Percentiles rank a stretch among this genome's conserved stretches.
phyloP scores from a whole-genome alignment of 371 early-diverging fungal species.

The Actinomortierella wolfii region DNA sequence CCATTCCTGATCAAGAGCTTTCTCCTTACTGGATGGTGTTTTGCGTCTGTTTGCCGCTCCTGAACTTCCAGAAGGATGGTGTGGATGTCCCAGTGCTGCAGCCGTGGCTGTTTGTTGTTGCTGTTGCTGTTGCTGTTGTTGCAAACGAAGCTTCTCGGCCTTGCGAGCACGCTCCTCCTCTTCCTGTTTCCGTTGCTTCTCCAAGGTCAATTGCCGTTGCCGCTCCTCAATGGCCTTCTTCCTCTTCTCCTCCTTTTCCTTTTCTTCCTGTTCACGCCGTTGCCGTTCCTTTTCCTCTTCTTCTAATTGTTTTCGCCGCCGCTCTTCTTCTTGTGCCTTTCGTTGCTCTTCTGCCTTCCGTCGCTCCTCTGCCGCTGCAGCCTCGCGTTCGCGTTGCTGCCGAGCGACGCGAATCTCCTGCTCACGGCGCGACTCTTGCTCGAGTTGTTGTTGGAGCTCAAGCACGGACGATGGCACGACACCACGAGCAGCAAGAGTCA shows the following conservation, averaged over 20 bases:
- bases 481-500: slow-evolving; percentile 25
- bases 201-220: background rate
- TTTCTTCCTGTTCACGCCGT: slow-evolving; percentile 7
- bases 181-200: slow-evolving; percentile 9
- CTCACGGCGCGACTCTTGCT: slow-evolving; percentile 25
- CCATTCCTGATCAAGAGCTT: too few species aligned
- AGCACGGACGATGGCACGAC: slow-evolving; percentile 22
- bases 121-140: slow-evolving; percentile 1
- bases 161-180: background rate
- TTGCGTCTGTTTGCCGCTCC: too few species aligned
- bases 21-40: too few species aligned
- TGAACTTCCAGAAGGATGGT: too few species aligned
- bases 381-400: slow-evolving; percentile 20
- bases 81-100: too few species aligned
- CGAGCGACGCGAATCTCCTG: slow-evolving; percentile 24
- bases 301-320: slow-evolving; percentile 5
- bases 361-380: slow-evolving; percentile 3
- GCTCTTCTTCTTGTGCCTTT: slow-evolving; percentile 9
- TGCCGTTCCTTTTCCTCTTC: slow-evolving; percentile 13
- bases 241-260: slow-evolving; percentile 7
- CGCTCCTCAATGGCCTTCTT: slow-evolving; percentile 3
- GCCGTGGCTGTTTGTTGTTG: too few species aligned
- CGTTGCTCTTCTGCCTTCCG: background rate
- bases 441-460: slow-evolving; percentile 33
- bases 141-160: background rate